Percentiles rank a stretch among this genome's conserved stretches.
phyloP scores from a whole-genome alignment of 208 protist genomes.

The Crithidia acanthocephali region DNA sequence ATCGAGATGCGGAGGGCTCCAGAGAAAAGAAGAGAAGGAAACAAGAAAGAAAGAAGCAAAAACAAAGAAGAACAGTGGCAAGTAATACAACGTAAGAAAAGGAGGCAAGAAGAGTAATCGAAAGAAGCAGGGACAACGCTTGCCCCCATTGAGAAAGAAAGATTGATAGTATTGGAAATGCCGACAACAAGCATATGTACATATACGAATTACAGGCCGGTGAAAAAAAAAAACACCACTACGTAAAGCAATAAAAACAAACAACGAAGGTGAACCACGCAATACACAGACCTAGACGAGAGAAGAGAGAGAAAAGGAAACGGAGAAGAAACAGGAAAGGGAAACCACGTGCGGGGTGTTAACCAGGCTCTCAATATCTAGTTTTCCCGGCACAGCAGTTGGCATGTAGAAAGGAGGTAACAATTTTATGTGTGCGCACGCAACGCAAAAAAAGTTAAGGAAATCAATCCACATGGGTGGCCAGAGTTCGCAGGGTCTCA shows the following conservation, averaged over 20 bases:
- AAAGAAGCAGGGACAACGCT: background rate
- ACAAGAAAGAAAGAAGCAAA: conserved; percentile 10
- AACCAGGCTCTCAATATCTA: background rate
- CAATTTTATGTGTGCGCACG: background rate
- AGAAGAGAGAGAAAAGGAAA: conserved; percentile 13
- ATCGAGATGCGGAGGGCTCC: background rate
- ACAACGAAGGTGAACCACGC: too few relatives aligned
- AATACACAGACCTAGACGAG: background rate
- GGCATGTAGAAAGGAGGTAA: conserved; percentile 1
- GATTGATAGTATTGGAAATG: background rate
- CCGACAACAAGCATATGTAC: background rate
- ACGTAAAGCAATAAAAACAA: background rate
- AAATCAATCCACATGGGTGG: background rate
- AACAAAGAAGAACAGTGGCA: background rate
- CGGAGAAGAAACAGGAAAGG: background rate
- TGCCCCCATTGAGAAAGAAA: background rate
- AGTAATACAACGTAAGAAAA: background rate
- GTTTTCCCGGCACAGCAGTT: conserved; percentile 6
- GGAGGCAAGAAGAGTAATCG: background rate
- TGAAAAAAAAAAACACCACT: background rate
- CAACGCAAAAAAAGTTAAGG: background rate
- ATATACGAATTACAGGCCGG: background rate
- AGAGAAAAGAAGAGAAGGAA: conserved; percentile 13
- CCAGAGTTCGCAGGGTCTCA: background rate
- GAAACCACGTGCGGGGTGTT: background rate